phyloP scores from a whole-genome alignment of 2,329 filamentous ascomycete genomes.

The Drechslerella dactyloides region DNA sequence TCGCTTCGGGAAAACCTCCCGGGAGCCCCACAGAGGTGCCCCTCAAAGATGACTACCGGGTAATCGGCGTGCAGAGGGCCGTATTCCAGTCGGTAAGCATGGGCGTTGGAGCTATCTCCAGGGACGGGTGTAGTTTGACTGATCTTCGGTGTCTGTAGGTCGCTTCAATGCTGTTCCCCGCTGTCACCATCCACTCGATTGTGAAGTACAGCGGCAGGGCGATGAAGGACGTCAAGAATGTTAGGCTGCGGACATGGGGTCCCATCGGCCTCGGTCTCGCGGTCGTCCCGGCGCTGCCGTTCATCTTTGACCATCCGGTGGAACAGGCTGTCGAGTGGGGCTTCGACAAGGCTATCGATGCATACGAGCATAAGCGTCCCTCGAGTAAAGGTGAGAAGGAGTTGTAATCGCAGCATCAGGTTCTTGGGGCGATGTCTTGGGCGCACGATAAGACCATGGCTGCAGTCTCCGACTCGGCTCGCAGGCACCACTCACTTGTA shows the following conservation, averaged over 20 bases:
- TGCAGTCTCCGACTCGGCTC: neutral
- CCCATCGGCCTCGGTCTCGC: slow-evolving; percentile 84
- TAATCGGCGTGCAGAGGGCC: slow-evolving; percentile 87
- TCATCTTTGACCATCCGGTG: slow-evolving; percentile 87
- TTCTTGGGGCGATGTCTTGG: neutral
- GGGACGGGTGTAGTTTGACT: neutral
- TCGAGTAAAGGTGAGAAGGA: slow-evolving; percentile 25
- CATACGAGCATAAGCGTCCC: slow-evolving; percentile 66
- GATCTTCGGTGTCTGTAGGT: slow-evolving; percentile 62
- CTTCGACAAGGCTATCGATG: slow-evolving; percentile 81
- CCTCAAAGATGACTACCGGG: slow-evolving; percentile 85
- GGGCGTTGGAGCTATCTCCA: no score
- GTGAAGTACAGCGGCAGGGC: slow-evolving; percentile 86
- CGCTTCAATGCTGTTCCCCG: slow-evolving; percentile 91
- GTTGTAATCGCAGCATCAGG: neutral
- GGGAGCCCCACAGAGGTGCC: slow-evolving; percentile 61
- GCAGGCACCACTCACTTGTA: neutral
- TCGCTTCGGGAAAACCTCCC: slow-evolving; percentile 25
- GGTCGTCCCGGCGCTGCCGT: slow-evolving; percentile 81
- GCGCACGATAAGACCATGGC: neutral
- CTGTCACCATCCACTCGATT: slow-evolving; percentile 90
- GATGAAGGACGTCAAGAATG: slow-evolving; percentile 82
- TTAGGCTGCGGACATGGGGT: slow-evolving; percentile 77
- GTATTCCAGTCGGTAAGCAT: slow-evolving; percentile 71
- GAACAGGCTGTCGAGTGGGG: slow-evolving; percentile 88